Base-by-base conservation (phyloP, 306 rosid genomes). In the Malus orientalis region DNA sequence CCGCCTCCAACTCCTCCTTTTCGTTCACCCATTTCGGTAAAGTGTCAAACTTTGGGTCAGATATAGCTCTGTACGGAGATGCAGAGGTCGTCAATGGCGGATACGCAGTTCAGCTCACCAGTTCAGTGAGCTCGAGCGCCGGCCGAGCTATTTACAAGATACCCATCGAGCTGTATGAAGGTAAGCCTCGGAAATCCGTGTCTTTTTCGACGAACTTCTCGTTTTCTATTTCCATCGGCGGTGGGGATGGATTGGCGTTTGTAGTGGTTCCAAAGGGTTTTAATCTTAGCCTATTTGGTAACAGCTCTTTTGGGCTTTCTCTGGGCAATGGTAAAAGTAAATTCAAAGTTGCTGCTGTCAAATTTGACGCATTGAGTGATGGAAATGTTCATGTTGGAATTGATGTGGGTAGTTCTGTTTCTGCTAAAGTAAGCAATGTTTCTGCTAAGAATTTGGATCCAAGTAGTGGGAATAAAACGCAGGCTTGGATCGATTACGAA, bases 401-500 rank as follows among this genome's bases (percentile, higher is more conserved):
- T 71, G 81, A 88, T 78, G 87, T 87, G 80, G 93, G 89, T 79
- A 80, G 77, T 75, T 66, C 73, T 80, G 78, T 81, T 27, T 80
- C 85, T 45, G 82, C 84, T 60, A 80, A 74, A 76, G 81, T 55
- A 44, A 87, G 88, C n/a, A 85, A 81, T 77, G 59, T 71, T 6
- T 90, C 93, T 9, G 64, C 66, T 78, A 67, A 74, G 65, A 80
- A 81, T 47, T 53, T 76, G 86, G 79, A 66, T 73, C 71, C 79
- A 19, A 76, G 76, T 73, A 86, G 66, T 54, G 90, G 82, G 55
- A 83, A 73, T 57, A 86, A 80, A 64, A 32, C 87, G 57, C 85
- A 81, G 74, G 89, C 93, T 57, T 95, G 99, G 99, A 87, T 95
- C 80, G 97, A 95, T 87, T 95, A 95, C 51, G 87, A 85, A 75